A percentile compares a stretch with the other conserved stretches of the same genome.
Evolutionary conservation across 179 eudicot species (phyloP).

Genomic region (Beta macrorhiza): DNA sequence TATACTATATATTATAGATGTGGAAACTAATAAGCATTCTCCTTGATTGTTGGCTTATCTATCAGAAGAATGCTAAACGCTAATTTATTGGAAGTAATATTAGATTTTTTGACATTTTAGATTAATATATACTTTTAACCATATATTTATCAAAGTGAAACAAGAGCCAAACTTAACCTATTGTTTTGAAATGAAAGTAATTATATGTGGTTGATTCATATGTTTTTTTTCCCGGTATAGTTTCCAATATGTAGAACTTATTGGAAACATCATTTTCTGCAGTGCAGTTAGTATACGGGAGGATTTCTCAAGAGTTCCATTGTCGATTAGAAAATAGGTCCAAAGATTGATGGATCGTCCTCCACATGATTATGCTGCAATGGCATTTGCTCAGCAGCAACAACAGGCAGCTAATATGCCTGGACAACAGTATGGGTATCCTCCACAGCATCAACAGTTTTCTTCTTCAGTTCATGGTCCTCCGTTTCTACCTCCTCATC

Average conservation of each 20-base stretch:
- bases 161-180: background rate
- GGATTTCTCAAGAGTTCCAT: background rate
- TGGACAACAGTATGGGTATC: slow-evolving; percentile 82
- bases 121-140: background rate
- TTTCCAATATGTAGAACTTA: background rate
- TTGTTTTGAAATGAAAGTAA: background rate
- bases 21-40: too few species aligned
- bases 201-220: background rate
- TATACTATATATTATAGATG: too few species aligned
- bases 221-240: background rate
- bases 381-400: slow-evolving; percentile 84
- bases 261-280: background rate
- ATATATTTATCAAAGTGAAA: background rate
- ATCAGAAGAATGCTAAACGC: background rate
- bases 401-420: slow-evolving; percentile 53
- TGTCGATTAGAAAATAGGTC: background rate
- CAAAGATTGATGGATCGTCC: slow-evolving; percentile 65
- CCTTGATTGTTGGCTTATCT: too few species aligned
- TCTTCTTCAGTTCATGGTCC: slow-evolving; percentile 73
- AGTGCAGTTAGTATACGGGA: slow-evolving; percentile 10
- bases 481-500: slow-evolving; percentile 69
- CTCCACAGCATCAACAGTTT: slow-evolving; percentile 79
- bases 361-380: slow-evolving; percentile 78
- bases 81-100: background rate
- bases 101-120: background rate